phyloP scores from a whole-genome alignment of 495 filamentous ascomycete genomes.

The Hyaloscypha variabilis region DNA sequence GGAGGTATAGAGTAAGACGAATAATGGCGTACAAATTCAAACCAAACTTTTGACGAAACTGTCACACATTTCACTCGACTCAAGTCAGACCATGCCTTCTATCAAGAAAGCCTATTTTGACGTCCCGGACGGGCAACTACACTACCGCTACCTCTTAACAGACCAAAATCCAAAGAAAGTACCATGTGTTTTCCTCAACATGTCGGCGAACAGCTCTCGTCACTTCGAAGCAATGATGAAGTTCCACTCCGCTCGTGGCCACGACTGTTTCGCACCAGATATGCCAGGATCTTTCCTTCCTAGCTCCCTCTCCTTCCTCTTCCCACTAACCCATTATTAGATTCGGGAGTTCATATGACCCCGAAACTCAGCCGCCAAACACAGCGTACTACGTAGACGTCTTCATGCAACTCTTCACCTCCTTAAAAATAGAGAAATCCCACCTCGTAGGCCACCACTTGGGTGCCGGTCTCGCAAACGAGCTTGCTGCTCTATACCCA shows the following conservation, averaged over 20 bases:
- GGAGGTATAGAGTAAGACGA: too few relatives aligned
- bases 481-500: too few relatives aligned
- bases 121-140: neutral
- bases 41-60: too few relatives aligned
- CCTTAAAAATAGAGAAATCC: neutral
- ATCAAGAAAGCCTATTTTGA: slow-evolving; percentile 10
- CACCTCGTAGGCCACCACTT: neutral
- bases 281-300: slow-evolving; percentile 3
- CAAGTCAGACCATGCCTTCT: too few relatives aligned
- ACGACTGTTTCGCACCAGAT: slow-evolving; percentile 8
- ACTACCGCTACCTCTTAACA: slow-evolving; percentile 4
- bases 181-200: slow-evolving; percentile 9
- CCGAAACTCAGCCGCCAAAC: slow-evolving; percentile 1
- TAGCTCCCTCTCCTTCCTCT: neutral
- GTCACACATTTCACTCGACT: too few relatives aligned
- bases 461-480: too few relatives aligned
- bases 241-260: neutral
- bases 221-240: slow-evolving; percentile 2
- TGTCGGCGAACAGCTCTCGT: slow-evolving; percentile 1
- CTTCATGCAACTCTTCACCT: slow-evolving; percentile 1
- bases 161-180: neutral
- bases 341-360: slow-evolving; percentile 11
- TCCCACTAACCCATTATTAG: neutral
- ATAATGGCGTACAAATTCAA: too few relatives aligned
- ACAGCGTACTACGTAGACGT: slow-evolving; percentile 4